phyloP scores from a whole-genome alignment of 352 stramenopile genomes.

The Phytophthora quininea region DNA sequence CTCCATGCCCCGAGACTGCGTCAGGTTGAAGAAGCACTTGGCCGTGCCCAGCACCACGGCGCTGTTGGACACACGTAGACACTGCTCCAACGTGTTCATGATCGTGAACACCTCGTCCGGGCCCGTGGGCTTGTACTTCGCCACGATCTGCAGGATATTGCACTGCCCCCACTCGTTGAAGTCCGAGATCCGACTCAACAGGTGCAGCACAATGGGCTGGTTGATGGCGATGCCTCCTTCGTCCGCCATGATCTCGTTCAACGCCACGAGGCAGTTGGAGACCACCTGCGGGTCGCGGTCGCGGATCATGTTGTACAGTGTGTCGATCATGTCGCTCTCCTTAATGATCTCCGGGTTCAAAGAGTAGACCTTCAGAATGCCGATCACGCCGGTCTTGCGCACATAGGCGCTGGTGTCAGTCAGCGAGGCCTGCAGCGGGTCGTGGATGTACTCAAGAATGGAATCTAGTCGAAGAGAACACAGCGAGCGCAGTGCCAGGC shows the following conservation, averaged over 20 bases:
- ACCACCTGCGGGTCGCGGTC: conserved; percentile 98
- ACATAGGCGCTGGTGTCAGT: conserved; percentile 98
- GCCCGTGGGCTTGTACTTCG: conserved; percentile 93
- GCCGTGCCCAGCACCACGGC: conserved; percentile 95
- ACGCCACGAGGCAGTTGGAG: conserved; percentile 95
- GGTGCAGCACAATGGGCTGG: conserved; percentile 96
- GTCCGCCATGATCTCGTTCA: conserved; percentile 98
- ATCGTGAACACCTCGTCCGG: conserved; percentile 99
- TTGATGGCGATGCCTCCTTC: conserved; percentile 98
- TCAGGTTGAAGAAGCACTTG: conserved; percentile 26
- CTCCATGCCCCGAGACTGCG: not conserved
- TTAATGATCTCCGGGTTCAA: conserved; percentile 93
- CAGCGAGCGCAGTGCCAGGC: conserved; percentile 96
- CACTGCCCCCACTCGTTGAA: conserved; percentile 99
- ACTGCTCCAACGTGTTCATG: conserved; percentile 95
- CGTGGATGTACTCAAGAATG: conserved; percentile 98
- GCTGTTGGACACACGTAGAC: conserved; percentile 95
- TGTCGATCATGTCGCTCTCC: conserved; percentile 96
- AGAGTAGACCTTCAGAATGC: conserved; percentile 97
- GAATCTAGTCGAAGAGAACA: conserved; percentile 96
- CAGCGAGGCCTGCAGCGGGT: conserved; percentile 92
- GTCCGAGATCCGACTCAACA: conserved; percentile 97
- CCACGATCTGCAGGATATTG: conserved; percentile 95
- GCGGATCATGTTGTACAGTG: conserved; percentile 98
- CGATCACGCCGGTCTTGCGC: conserved; percentile 98